Base-by-base conservation (phyloP, 192 early-diverging fungal species). In the Thoreauomyces humboldtii region DNA sequence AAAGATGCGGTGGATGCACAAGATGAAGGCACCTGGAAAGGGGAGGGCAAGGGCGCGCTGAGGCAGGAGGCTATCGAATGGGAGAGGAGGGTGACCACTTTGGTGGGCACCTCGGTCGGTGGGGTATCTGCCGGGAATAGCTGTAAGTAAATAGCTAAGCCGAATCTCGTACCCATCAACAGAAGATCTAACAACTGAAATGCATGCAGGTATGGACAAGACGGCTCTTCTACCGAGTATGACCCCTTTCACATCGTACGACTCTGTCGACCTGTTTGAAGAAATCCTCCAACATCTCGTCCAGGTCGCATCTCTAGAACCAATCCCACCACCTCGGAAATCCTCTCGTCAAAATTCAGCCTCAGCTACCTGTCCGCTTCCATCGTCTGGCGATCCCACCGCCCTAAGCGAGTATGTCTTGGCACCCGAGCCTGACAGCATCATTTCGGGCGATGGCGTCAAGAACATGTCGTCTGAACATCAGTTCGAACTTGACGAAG, bases 141-240 rank as follows among this genome's bases (percentile, higher is more conserved):
- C 50, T 28, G 50, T 52, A 52, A 15, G 50, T 52, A 25, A 41
- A 12, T 17, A 41, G 17, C 17, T 41, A 9, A 41, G 38, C 7
- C 50, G 50, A 17, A 52, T 52, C 7, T 27, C 24, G 12, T 29
- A 52, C 21, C 22, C 50, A 28, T 27, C 2, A 6, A 14, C 44
- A 46, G n/a, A 7, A 46, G 44, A 14, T 46, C 14, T 7, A 6
- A 3, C n/a, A 46, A 14, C 44, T 46, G 14, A 46, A 17, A 17
- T 14, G 14, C 2, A 7, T 15, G 50, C 29, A 57, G 45, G 31
- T 9, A 35, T 72, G 34, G 78, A 89, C 28, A 65, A 73, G 22
- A 73, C 69, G 7, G 70, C 77, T 19, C 68, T 90, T 22, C 83
- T 76, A 41, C 81, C 85, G 7, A 86, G 78, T 46, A 72, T 79